Conservation (phyloP, 202 grass and related monocot genomes). For the Brachypodium distachyon region DNA sequence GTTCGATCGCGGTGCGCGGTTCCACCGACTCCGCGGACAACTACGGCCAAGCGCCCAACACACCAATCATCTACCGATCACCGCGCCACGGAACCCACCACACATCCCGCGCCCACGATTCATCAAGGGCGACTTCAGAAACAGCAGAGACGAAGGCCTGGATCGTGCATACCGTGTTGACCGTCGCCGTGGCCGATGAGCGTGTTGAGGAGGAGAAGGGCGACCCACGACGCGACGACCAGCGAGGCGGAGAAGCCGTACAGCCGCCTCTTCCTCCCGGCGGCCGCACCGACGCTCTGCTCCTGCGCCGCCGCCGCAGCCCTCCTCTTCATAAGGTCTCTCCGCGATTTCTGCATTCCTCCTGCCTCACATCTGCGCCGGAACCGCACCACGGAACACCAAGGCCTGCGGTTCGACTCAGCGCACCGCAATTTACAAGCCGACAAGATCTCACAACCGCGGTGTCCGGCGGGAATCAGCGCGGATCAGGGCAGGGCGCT, state of each 20-base stretch:
- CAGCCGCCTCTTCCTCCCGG: constrained; percentile 34
- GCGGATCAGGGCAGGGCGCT: background rate
- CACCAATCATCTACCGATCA: constrained; percentile 9
- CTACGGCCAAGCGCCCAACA: background rate
- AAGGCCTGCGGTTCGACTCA: background rate
- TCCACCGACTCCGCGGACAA: background rate
- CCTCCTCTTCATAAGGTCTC: constrained; percentile 59
- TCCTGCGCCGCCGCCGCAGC: constrained; percentile 37
- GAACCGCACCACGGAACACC: background rate
- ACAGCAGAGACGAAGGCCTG: background rate
- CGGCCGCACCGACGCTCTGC: constrained; percentile 20
- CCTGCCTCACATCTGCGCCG: constrained; percentile 33
- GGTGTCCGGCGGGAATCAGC: background rate
- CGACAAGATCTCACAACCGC: background rate
- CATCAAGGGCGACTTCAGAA: background rate
- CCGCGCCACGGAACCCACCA: constrained; percentile 7
- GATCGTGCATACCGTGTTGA: constrained; percentile 46
- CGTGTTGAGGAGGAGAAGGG: constrained; percentile 61
- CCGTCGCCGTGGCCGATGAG: constrained; percentile 72
- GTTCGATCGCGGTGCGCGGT: background rate
- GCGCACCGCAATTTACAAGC: too few species aligned
- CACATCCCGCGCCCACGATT: background rate
- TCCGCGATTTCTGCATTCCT: constrained; percentile 85
- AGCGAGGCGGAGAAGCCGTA: constrained; percentile 72
- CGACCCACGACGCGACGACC: constrained; percentile 59